Base-by-base conservation (phyloP, 352 stramenopile genomes). In the Phytophthora sp. region DNA sequence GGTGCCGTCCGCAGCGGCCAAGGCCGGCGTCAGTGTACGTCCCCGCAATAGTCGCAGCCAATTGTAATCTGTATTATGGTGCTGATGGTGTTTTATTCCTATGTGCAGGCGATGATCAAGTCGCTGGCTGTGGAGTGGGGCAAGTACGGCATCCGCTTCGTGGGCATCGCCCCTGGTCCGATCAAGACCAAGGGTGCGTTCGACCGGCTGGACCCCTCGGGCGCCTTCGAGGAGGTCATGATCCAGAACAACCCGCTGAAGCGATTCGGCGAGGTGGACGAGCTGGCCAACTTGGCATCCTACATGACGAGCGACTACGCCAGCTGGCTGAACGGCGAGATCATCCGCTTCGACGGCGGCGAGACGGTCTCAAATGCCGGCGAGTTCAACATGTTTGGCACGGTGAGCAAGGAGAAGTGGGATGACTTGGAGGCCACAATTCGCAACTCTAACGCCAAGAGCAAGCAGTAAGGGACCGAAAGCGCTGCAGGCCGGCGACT, bases 51-150 rank as follows among this genome's bases (percentile, higher is more conserved):
- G n/a, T 8, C 17, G 20, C 20, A 11, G 27, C 31, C 21, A 17
- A 1, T 13, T 54, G 5, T 42, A 6, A 27, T 7, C 17, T 43
- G 4, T 27, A 17, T n/a, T 38, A 27, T 38, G 15, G 12, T 35
- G 24, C 9, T 46, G 73, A 74, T 60, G 43, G 41, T 62, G 10
- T 10, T 26, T 56, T 7, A 34, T 55, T 68, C 11, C 17, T 64
- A 27, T 18, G 27, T 41, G 34, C 77, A 99, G 88, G 95, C 88
- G 12, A 87, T 99, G 66, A 98, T 97, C 34, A 94, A 97, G 74
- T 97, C 84, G 62, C 82, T 99, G 18, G 96, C 92, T 18, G 82
- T 98, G 24, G 97, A 99, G 80, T 99, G 97, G 97, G 96, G 96
- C 44, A 86, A 87, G 58, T 92, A 98, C 79, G 83, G 87, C 39